Conservation (phyloP, 208 protist species). For the Angomonas deanei region DNA sequence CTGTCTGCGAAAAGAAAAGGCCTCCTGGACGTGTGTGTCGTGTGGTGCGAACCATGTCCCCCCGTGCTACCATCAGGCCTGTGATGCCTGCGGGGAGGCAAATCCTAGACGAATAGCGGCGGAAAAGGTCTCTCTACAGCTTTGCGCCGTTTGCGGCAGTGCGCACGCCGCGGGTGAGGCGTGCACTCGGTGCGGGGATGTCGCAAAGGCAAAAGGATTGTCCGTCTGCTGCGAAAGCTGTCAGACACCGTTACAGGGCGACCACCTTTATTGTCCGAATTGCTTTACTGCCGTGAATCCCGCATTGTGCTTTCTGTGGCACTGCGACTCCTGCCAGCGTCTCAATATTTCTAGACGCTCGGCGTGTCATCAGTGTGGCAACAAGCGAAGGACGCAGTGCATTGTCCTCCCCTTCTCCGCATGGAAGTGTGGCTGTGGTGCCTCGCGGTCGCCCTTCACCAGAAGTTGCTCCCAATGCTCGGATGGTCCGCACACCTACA, state of each 20-base stretch:
- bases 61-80: slow-evolving; percentile 1
- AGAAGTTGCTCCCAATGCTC: slow-evolving; percentile 31
- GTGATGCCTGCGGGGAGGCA: slow-evolving; percentile 19
- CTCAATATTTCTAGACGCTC: slow-evolving; percentile 68
- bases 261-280: slow-evolving; percentile 47
- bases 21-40: slow-evolving; percentile 46
- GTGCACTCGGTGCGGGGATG: no score
- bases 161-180: slow-evolving; percentile 8
- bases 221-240: no score
- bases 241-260: slow-evolving; percentile 19
- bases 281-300: slow-evolving; percentile 41
- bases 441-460: slow-evolving; percentile 47
- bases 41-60: slow-evolving; percentile 22
- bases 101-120: slow-evolving; percentile 18
- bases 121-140: neutral
- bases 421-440: slow-evolving; percentile 69
- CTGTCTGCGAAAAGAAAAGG: slow-evolving; percentile 38
- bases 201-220: slow-evolving; percentile 17
- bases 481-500: slow-evolving; percentile 28
- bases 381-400: slow-evolving; percentile 19
- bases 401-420: slow-evolving; percentile 39
- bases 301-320: slow-evolving; percentile 44
- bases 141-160: slow-evolving; percentile 1
- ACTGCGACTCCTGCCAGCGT: slow-evolving; percentile 46
- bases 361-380: slow-evolving; percentile 47